phyloP scores from a whole-genome alignment of 2,329 filamentous ascomycete species.

The Ceratocystis diversiconidia region DNA sequence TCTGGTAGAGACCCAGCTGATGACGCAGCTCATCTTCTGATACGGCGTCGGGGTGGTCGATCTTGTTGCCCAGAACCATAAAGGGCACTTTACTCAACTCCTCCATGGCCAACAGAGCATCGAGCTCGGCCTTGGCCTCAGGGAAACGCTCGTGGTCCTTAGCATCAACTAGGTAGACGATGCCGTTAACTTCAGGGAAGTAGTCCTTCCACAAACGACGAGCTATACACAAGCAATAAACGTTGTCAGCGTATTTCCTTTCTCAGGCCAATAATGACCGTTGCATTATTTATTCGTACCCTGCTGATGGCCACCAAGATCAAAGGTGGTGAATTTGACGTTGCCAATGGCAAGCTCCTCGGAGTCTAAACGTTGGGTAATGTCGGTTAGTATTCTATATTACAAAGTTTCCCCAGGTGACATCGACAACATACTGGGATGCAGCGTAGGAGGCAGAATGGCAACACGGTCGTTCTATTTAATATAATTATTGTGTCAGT shows the following conservation, averaged over 20 bases:
- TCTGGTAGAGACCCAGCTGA: constrained; percentile 87
- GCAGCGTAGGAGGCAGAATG: constrained; percentile 76
- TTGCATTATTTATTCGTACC: constrained; percentile 34
- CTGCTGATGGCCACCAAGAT: constrained; percentile 87
- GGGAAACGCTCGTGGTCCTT: constrained; percentile 90
- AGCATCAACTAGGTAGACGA: constrained; percentile 95
- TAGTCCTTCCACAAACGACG: constrained; percentile 94
- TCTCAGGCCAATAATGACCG: background rate
- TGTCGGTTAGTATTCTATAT: background rate
- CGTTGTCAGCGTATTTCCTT: constrained; percentile 13
- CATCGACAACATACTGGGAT: constrained; percentile 55
- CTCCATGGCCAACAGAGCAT: constrained; percentile 91
- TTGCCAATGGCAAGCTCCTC: constrained; percentile 89
- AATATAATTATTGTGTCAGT: background rate
- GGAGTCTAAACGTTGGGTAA: constrained; percentile 43
- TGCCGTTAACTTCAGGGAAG: constrained; percentile 90
- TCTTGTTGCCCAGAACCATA: constrained; percentile 96
- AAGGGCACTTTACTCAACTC: constrained; percentile 92
- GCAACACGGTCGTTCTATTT: constrained; percentile 78
- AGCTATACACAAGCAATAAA: constrained; percentile 34
- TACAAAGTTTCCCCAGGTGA: background rate
- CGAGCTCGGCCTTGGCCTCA: constrained; percentile 93
- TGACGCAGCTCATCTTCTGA: constrained; percentile 91
- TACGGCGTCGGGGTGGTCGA: constrained; percentile 90
- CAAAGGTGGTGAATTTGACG: constrained; percentile 88